Conservation (phyloP, 2,329 filamentous ascomycete genomes). For the Pestalotiopsis sp. region DNA sequence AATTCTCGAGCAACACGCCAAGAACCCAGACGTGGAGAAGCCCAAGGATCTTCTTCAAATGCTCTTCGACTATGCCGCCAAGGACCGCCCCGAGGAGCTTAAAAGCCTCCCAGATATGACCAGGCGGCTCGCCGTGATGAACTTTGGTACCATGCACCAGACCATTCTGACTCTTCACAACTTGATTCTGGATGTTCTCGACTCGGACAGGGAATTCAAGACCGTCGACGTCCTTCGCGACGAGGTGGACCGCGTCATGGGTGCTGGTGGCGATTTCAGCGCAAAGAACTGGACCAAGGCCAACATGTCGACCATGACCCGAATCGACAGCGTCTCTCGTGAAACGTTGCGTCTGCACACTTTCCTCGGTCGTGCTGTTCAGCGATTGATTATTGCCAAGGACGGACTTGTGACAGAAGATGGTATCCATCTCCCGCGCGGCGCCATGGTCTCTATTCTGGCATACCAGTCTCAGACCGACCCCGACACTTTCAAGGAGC, state of each 20-base stretch:
- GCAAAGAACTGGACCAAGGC: constrained; percentile 38
- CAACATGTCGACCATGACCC: constrained; percentile 35
- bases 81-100: constrained; percentile 38
- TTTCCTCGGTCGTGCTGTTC: constrained; percentile 28
- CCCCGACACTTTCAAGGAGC: constrained; percentile 30
- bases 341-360: constrained; percentile 41
- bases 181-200: constrained; percentile 43
- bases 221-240: constrained; percentile 39
- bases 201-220: constrained; percentile 37
- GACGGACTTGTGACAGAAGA: constrained; percentile 30
- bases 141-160: constrained; percentile 42
- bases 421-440: constrained; percentile 30
- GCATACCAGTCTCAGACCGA: constrained; percentile 29
- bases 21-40: constrained; percentile 21
- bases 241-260: constrained; percentile 36
- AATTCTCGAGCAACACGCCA: constrained; percentile 17
- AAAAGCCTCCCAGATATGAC: constrained; percentile 29
- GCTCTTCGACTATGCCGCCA: constrained; percentile 41
- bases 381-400: constrained; percentile 29
- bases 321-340: constrained; percentile 40
- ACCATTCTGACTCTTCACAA: constrained; percentile 40
- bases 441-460: constrained; percentile 32
- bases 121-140: constrained; percentile 31
- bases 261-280: constrained; percentile 18
- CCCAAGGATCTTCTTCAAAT: constrained; percentile 43